Evolutionary conservation across 2,329 filamentous ascomycete species (phyloP).

Genomic region (Blastomyces silverae): DNA sequence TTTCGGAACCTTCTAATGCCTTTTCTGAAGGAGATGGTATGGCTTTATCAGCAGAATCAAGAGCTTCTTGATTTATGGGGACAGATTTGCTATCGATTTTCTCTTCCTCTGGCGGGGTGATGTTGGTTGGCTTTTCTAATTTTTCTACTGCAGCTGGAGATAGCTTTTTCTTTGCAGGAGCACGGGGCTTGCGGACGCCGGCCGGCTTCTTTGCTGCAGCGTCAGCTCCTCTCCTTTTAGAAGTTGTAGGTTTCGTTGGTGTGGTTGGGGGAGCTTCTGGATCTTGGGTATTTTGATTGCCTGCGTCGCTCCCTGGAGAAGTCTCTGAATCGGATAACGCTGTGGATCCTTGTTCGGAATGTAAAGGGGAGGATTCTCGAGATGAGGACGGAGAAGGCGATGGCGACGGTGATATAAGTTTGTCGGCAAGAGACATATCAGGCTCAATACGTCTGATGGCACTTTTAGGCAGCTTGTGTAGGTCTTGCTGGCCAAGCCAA

Average conservation of each 20-base stretch:
- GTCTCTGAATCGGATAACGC: background rate
- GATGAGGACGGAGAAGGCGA: conserved; percentile 13
- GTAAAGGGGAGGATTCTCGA: conserved; percentile 8
- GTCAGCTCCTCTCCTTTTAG: background rate
- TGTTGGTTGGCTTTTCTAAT: background rate
- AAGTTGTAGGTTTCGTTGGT: background rate
- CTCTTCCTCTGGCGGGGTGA: background rate
- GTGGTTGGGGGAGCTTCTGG: background rate
- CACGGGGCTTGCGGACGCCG: conserved; percentile 3
- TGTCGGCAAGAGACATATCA: conserved; percentile 17
- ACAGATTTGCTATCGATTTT: background rate
- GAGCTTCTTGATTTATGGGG: background rate
- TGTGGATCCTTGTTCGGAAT: background rate
- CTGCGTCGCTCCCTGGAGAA: background rate
- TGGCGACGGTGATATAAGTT: conserved; percentile 12
- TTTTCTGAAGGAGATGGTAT: background rate
- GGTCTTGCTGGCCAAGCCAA: conserved; percentile 23
- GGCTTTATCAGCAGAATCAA: background rate
- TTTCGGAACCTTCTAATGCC: background rate
- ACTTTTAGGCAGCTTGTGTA: conserved; percentile 18
- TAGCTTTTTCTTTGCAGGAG: conserved; percentile 10
- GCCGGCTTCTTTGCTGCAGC: background rate
- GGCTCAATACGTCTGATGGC: conserved; percentile 22
- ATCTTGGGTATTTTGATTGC: background rate
- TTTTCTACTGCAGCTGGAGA: background rate